Base-by-base conservation (phyloP, 1,284 basidiomycete genomes). In the Blastosporella zonata region DNA sequence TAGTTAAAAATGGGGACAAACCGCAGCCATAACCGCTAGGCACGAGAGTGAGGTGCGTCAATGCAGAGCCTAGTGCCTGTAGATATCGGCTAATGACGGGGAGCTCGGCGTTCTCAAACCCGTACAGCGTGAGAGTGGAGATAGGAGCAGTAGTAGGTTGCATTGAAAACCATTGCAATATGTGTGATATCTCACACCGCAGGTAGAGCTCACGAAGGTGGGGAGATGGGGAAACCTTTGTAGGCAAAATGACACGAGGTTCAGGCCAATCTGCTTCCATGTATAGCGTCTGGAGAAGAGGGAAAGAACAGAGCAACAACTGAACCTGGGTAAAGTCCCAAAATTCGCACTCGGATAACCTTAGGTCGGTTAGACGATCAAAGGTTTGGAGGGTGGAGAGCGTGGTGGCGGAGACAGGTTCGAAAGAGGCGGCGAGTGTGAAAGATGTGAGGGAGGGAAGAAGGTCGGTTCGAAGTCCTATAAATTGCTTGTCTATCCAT, bases 211-310 rank as follows among this genome's bases (percentile, higher is more conserved):
- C 50, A 21, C 50, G 50, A 28, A 55, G 41, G 31, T 50, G 40
- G 15, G 47, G 46, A 20, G 50, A 45, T 2, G 50, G 47, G 10
- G 38, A 47, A 2, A n/a, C 18, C 1, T 49, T 29, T 17, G 50
- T 52, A 9, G 47, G 47, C 28, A 20, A 17, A 12, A 54, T 46
- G 0, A 18, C 17, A 28, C 6, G 22, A 12, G 54, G 54, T 47
- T 52, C 47, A 5, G 47, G 47, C 54, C 54, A 55, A 22, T 52
- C 50, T 13, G 50, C 54, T 46, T 55, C 54, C 3, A 55, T 38
- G 21, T 53, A 42, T 18, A 55, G 40, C 10, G 33, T 35, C 42
- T 54, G 36, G 6, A 56, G 52, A 10, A 49, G 23, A 5, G 55
- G 55, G 21, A 56, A 53, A n/a, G 52, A 43, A 28, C 44, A 49